Base-by-base conservation (phyloP, 2,329 filamentous ascomycete genomes). In the Daldinia sp. region DNA sequence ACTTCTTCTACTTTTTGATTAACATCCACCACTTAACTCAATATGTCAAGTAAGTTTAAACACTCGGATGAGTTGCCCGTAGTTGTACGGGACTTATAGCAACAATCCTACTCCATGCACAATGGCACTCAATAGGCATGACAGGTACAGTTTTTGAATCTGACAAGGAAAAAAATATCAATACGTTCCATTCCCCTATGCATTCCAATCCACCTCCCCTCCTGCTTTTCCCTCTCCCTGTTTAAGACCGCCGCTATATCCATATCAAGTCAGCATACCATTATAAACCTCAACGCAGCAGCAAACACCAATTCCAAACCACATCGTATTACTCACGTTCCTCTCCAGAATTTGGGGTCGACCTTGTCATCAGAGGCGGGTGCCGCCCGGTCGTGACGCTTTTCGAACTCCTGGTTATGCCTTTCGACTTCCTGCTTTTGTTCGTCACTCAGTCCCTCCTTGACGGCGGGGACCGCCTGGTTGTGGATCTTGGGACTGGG, bases 371-470 rank as follows among this genome's bases (percentile, higher is more conserved):
- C 73, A 1, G 70, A 75, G 0, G 81, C 81, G 2, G 67, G 43
- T 4, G 75, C 68, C 0, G 80, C 79, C 10, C 74, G 77, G 59
- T 84, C 85, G 68, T 87, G 82, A 64, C 81, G 82, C 68, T 80
- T 71, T 48, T 83, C 83, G 72, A 88, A 88, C 0, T 88, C 84
- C 66, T 64, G 66, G 62, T 89, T 89, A 70, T 89, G 86, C 74
- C 79, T 72, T 53, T 86, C 80, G 13, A 88, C 86, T 74, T 88
- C 85, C 41, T 76, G 77, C 73, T 82, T 78, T 75, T 87, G 83
- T 71, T 83, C 83, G 59, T 82, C 75, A 19, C 76, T 82, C 63
- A 85, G 69, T 5, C 75, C 71, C 52, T 75, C 67, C 35, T 72
- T 70, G 2, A 67, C 63, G 2, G 77, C 78, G 0, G 79, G 77